A percentile compares a stretch with the other conserved stretches of the same genome.
Evolutionary conservation across 805 yeast species (phyloP).

Genomic region (Pichia paraexigua): DNA sequence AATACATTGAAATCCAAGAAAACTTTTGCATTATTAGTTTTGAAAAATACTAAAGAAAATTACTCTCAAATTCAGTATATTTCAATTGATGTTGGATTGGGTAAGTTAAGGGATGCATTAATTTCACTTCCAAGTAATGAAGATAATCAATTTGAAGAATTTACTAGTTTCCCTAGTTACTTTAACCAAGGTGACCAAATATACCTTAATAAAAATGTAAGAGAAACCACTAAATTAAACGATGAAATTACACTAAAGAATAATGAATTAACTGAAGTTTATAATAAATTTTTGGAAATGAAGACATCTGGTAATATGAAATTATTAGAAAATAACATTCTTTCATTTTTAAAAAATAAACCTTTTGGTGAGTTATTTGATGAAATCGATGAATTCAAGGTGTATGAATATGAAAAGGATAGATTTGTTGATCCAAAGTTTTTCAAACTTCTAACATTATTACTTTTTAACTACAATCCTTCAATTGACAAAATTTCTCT

Average conservation of each 20-base stretch:
- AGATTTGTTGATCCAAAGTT: conserved; percentile 54
- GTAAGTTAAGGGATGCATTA: conserved; percentile 58
- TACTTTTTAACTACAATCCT: conserved; percentile 30
- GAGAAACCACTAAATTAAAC: conserved; percentile 20
- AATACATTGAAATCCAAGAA: conserved; percentile 32
- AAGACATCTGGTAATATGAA: conserved; percentile 21
- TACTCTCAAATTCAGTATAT: conserved; percentile 36
- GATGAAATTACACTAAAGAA: conserved; percentile 14
- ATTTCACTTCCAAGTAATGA: conserved; percentile 38
- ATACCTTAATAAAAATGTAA: conserved; percentile 14
- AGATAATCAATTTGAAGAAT: conserved; percentile 10
- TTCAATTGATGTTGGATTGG: conserved; percentile 55
- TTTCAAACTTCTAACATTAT: conserved; percentile 33
- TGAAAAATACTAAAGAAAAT: conserved; percentile 36
- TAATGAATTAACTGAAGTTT: conserved; percentile 23
- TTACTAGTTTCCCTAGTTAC: conserved; percentile 10
- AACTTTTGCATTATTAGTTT: conserved; percentile 36
- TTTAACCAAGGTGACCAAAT: conserved; percentile 21
- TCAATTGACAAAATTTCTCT: conserved; percentile 13
- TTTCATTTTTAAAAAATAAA: conserved; percentile 22
- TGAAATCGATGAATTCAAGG: conserved; percentile 24
- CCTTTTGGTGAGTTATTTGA: conserved; percentile 1
- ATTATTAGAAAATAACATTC: conserved; percentile 23
- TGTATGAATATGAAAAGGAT: conserved; percentile 59
- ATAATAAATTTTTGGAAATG: conserved; percentile 20